Evolutionary conservation across 371 early-diverging fungal genomes (phyloP).

Genomic region (Batrachochytrium dendrobatidis): DNA sequence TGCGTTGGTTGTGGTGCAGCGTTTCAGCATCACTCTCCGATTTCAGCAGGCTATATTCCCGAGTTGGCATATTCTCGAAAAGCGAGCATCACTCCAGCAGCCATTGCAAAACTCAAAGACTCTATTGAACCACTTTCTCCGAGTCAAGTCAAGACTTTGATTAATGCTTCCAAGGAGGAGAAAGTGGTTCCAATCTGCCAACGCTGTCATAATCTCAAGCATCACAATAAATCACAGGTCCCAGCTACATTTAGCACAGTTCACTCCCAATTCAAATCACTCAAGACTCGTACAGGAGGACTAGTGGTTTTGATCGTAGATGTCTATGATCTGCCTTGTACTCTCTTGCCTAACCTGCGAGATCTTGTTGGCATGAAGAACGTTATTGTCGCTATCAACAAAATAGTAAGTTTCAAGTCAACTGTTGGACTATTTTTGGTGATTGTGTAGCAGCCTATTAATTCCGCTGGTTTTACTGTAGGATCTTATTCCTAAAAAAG

Average conservation of each 20-base stretch:
- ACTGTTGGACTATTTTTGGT: background rate
- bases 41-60: background rate
- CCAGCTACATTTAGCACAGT: background rate
- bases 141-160: background rate
- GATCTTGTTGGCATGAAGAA: background rate
- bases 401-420: background rate
- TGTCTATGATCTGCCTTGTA: background rate
- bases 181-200: background rate
- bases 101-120: background rate
- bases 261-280: background rate
- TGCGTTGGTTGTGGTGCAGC: background rate
- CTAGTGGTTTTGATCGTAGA: background rate
- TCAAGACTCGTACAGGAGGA: background rate
- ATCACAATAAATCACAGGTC: background rate
- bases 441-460: background rate
- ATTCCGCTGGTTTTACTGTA: background rate
- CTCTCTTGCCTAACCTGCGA: background rate
- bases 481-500: background rate
- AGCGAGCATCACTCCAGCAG: background rate
- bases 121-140: background rate
- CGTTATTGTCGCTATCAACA: background rate
- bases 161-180: background rate
- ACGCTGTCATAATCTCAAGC: background rate
- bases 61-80: background rate
- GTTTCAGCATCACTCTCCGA: background rate